These are phyloP conservation scores for Mycosphaerella arachidis DNA, from an alignment of 2,329 filamentous ascomycete species.

Conservation along the genomic window DNA sequence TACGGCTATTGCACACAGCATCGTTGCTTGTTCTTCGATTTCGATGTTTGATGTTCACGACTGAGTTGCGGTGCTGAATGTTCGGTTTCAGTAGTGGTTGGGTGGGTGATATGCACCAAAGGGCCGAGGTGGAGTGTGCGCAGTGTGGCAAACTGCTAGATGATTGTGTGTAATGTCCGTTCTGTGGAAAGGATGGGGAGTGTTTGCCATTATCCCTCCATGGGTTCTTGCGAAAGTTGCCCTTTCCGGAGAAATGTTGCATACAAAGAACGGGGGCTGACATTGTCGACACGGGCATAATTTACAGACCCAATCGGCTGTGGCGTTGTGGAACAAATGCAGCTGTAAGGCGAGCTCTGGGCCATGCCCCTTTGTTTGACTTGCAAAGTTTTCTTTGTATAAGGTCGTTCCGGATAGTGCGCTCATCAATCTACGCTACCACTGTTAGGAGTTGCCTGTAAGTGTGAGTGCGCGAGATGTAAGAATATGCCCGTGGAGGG, in stretches of 20 bases:
- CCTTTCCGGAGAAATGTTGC: neutral
- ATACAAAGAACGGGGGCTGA: neutral
- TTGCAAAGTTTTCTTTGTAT: neutral
- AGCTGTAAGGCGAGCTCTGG: neutral
- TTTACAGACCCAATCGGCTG: neutral
- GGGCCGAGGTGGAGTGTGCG: neutral
- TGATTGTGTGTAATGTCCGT: no score
- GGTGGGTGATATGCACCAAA: neutral
- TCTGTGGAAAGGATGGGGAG: neutral
- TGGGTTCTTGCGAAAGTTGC: neutral
- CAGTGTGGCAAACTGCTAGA: neutral
- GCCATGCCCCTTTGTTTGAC: neutral
- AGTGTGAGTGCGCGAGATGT: neutral
- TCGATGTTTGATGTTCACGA: no score
- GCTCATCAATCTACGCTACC: no score
- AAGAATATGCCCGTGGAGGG: neutral
- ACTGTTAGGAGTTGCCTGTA: neutral
- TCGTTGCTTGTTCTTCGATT: neutral
- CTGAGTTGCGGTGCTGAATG: neutral
- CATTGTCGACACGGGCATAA: neutral
- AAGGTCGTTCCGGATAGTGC: neutral
- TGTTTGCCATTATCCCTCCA: neutral
- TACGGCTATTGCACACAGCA: neutral
- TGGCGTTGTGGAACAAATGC: neutral
- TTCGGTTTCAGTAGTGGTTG: neutral